Percentiles rank a stretch among this genome's conserved stretches.
phyloP scores from a whole-genome alignment of 257 asterid genomes.

The Rubia yunnanensis region DNA sequence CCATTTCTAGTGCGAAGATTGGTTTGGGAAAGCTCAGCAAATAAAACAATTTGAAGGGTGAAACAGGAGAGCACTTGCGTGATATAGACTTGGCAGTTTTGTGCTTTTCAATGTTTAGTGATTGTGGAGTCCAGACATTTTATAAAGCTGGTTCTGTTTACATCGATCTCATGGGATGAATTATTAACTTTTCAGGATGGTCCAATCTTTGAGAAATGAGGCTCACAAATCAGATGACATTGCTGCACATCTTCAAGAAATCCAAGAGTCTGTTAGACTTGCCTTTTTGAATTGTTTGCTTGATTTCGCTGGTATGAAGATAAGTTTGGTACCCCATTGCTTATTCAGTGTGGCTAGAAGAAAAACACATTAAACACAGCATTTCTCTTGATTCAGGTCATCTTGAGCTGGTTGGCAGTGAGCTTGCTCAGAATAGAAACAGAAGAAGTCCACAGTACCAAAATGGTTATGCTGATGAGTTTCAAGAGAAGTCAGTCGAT shows the following conservation, averaged over 20 bases:
- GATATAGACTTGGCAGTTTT: neutral
- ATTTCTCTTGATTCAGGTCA: constrained; percentile 43
- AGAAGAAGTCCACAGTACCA: constrained; percentile 40
- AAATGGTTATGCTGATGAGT: constrained; percentile 58
- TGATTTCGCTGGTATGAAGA: constrained; percentile 73
- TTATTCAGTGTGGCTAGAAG: constrained; percentile 3
- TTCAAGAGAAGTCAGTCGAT: constrained; percentile 39
- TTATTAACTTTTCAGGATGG: constrained; percentile 51
- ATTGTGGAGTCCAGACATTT: neutral
- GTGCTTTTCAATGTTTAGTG: neutral
- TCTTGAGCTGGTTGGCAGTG: constrained; percentile 64
- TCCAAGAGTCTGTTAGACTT: constrained; percentile 85
- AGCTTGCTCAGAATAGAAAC: constrained; percentile 45
- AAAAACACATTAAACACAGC: neutral
- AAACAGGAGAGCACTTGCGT: no score
- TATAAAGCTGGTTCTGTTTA: neutral
- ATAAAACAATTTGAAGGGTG: neutral
- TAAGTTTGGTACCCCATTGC: constrained; percentile 9
- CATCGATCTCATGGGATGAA: neutral
- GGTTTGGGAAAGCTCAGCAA: neutral
- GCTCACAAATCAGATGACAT: constrained; percentile 71
- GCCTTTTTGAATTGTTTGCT: constrained; percentile 82
- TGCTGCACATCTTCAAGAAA: constrained; percentile 69
- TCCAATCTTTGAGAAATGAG: constrained; percentile 68
- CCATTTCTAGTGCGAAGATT: neutral